phyloP scores from a whole-genome alignment of 2,329 filamentous ascomycete genomes.

The Nigrospora osmanthi region DNA sequence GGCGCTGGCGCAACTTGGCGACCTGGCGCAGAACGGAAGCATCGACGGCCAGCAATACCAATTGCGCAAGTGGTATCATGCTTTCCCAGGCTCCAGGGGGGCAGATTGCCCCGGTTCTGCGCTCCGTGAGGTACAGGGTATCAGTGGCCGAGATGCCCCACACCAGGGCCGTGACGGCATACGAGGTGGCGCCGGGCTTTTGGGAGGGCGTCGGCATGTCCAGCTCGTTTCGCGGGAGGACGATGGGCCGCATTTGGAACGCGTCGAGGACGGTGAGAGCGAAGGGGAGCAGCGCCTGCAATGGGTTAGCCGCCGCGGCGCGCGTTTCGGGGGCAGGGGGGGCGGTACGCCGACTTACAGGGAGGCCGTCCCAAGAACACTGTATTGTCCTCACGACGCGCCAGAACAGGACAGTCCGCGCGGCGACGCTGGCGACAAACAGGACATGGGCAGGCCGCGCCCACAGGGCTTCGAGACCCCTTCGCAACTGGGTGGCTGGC shows the following conservation, averaged over 20 bases:
- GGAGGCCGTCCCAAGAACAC: conserved; percentile 24
- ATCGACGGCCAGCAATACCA: conserved; percentile 19
- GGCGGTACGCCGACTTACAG: conserved; percentile 16
- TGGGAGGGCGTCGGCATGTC: not conserved
- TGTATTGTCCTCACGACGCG: conserved; percentile 21
- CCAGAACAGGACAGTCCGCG: conserved; percentile 22
- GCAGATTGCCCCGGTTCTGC: conserved; percentile 19
- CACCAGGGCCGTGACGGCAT: conserved; percentile 14
- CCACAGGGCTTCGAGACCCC: not conserved
- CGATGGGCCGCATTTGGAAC: conserved; percentile 9
- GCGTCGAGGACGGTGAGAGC: conserved; percentile 14
- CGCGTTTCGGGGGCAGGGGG: too few species aligned
- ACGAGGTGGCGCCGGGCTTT: conserved; percentile 4
- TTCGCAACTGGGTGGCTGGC: not conserved
- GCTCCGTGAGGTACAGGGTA: conserved; percentile 16
- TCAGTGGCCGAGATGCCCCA: conserved; percentile 23
- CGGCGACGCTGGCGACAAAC: conserved; percentile 14
- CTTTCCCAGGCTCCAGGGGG: conserved; percentile 17
- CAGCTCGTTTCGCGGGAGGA: conserved; percentile 12
- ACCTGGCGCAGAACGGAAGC: conserved; percentile 19
- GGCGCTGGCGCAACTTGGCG: conserved; percentile 16
- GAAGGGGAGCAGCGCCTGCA: conserved; percentile 23
- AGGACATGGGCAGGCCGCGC: conserved; percentile 8
- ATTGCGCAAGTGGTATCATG: conserved; percentile 19
- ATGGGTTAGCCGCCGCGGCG: not conserved